Evolutionary conservation across 805 yeast genomes (phyloP).

Genomic region (Lachancea waltii): DNA sequence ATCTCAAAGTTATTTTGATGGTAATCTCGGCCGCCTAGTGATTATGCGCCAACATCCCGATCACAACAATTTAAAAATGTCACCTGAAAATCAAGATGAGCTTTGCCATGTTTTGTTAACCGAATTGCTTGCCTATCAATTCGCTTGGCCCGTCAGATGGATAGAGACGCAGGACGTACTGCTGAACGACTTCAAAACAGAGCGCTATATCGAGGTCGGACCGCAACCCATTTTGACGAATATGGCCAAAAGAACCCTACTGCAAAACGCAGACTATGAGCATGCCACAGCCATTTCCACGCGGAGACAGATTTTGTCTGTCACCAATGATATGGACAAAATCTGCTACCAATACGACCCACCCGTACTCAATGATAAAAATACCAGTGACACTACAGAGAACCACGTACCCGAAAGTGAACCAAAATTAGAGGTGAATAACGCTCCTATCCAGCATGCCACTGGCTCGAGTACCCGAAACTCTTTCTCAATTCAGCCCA

Average conservation of each 20-base stretch:
- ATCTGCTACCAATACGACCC: conserved; percentile 75
- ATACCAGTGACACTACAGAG: not conserved
- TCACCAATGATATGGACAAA: conserved; percentile 76
- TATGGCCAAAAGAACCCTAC: conserved; percentile 82
- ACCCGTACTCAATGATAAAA: conserved; percentile 17
- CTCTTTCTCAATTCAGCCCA: conserved; percentile 3
- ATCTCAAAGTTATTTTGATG: too few relatives aligned
- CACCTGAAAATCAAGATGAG: conserved; percentile 82
- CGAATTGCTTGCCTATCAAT: conserved; percentile 83
- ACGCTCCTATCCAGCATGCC: conserved; percentile 29
- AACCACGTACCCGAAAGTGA: conserved; percentile 60
- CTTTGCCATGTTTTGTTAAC: conserved; percentile 77
- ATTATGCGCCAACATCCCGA: too few relatives aligned
- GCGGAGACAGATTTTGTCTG: conserved; percentile 78
- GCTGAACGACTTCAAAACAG: conserved; percentile 71
- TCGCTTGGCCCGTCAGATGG: conserved; percentile 93
- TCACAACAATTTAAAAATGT: too few relatives aligned
- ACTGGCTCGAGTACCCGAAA: conserved; percentile 1
- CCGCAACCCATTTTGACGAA: conserved; percentile 90
- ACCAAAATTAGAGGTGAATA: conserved; percentile 49
- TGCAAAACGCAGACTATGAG: conserved; percentile 74
- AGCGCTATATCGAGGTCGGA: conserved; percentile 83
- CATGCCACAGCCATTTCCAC: conserved; percentile 63
- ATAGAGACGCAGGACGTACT: conserved; percentile 89
- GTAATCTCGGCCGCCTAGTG: too few relatives aligned